Conservation (phyloP, 2,329 filamentous ascomycete species). For the Epichloe brachyelytri region DNA sequence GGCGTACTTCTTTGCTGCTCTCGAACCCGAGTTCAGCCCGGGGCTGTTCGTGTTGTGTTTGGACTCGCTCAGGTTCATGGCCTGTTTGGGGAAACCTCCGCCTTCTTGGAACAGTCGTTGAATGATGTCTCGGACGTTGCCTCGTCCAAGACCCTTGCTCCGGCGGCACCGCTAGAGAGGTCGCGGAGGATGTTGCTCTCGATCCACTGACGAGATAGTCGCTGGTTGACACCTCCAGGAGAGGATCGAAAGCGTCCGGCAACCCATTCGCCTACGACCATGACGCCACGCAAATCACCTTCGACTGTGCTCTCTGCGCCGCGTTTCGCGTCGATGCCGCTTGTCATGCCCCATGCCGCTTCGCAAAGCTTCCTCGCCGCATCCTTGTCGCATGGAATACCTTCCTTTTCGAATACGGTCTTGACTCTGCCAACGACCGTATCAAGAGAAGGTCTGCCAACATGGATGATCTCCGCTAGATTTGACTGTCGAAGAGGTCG, state of each 20-base stretch:
- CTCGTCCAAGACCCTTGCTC: slow-evolving; percentile 60
- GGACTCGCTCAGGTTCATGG: slow-evolving; percentile 25
- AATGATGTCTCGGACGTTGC: slow-evolving; percentile 61
- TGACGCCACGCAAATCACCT: slow-evolving; percentile 66
- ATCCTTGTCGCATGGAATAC: slow-evolving; percentile 77
- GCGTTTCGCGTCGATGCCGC: slow-evolving; percentile 54
- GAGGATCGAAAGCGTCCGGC: slow-evolving; percentile 53
- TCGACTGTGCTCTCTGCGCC: slow-evolving; percentile 56
- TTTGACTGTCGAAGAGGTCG: slow-evolving; percentile 74
- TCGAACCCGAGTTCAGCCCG: slow-evolving; percentile 51
- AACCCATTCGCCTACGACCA: slow-evolving; percentile 83
- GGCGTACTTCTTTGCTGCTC: slow-evolving; percentile 57
- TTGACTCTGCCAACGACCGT: slow-evolving; percentile 74
- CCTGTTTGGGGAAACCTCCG: slow-evolving; percentile 58
- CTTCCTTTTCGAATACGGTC: slow-evolving; percentile 75
- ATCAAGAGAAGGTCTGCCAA: slow-evolving; percentile 78
- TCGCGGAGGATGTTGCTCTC: slow-evolving; percentile 58
- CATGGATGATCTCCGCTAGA: slow-evolving; percentile 80
- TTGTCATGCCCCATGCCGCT: slow-evolving; percentile 67
- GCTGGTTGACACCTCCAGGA: slow-evolving; percentile 24
- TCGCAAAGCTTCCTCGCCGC: slow-evolving; percentile 77
- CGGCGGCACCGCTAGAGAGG: slow-evolving; percentile 56
- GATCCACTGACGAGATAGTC: slow-evolving; percentile 63
- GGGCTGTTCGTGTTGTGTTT: slow-evolving; percentile 39
- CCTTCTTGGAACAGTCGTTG: slow-evolving; percentile 68